Conservation (phyloP, 352 stramenopile genomes). For the Peronospora destructor region DNA sequence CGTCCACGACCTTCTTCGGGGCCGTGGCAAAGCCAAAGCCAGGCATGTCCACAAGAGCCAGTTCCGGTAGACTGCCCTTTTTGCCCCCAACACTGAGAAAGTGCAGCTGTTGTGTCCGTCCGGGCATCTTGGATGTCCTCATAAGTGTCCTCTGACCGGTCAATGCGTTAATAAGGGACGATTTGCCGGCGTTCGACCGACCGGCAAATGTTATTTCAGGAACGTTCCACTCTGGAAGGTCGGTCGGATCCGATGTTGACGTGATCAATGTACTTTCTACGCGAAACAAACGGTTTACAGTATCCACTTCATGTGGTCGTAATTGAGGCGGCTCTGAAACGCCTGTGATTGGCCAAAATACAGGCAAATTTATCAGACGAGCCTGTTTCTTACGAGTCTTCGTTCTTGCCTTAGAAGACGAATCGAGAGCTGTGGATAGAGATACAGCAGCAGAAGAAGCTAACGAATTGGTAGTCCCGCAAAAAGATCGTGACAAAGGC, state of each 20-base stretch:
- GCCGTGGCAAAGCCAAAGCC: slow-evolving; percentile 82
- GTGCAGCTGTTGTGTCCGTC: slow-evolving; percentile 71
- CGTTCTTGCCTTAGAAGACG: slow-evolving; percentile 1
- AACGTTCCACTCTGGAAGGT: slow-evolving; percentile 61
- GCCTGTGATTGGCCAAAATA: slow-evolving; percentile 52
- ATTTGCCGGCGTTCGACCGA: slow-evolving; percentile 87
- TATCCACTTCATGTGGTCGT: slow-evolving; percentile 55
- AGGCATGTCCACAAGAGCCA: slow-evolving; percentile 81
- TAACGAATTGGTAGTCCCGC: background rate
- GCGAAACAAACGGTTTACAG: slow-evolving; percentile 56
- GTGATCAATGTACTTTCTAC: slow-evolving; percentile 57
- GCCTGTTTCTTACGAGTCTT: slow-evolving; percentile 52
- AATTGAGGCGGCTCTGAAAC: slow-evolving; percentile 46
- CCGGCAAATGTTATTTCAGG: slow-evolving; percentile 83
- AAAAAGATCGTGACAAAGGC: background rate
- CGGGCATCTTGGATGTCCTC: slow-evolving; percentile 81
- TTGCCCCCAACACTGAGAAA: slow-evolving; percentile 81
- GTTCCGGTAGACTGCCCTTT: slow-evolving; percentile 50
- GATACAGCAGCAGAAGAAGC: too few species aligned
- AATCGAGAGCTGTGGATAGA: slow-evolving; percentile 6
- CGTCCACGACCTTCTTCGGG: slow-evolving; percentile 61
- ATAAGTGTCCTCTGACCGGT: slow-evolving; percentile 57
- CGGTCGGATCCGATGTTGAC: slow-evolving; percentile 41
- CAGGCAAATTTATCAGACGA: slow-evolving; percentile 36
- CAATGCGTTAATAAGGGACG: slow-evolving; percentile 83